Evolutionary conservation across 805 yeast genomes (phyloP).

Genomic region (Kodamaea laetipori): DNA sequence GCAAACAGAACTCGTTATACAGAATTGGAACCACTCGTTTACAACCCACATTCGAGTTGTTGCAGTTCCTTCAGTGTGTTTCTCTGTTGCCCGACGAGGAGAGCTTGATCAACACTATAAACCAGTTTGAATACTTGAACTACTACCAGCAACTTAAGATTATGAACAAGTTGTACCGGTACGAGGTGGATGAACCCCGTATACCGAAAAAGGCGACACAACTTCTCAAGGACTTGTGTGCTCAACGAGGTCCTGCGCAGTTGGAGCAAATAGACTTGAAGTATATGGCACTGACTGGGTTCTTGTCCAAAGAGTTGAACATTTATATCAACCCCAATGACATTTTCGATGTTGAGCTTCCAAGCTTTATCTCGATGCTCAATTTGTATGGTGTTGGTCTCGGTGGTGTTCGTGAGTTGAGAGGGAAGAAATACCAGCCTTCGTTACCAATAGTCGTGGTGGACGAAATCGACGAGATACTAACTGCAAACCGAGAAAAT

Average conservation of each 20-base stretch:
- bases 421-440: slow-evolving; percentile 67
- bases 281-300: slow-evolving; percentile 43
- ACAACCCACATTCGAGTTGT: slow-evolving; percentile 70
- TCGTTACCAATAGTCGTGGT: slow-evolving; percentile 65
- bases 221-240: slow-evolving; percentile 32
- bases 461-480: slow-evolving; percentile 70
- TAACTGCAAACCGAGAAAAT: slow-evolving; percentile 31
- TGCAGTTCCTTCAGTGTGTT: slow-evolving; percentile 90
- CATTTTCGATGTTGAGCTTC: slow-evolving; percentile 62
- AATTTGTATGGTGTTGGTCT: slow-evolving; percentile 76
- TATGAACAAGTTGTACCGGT: slow-evolving; percentile 68
- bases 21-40: slow-evolving; percentile 68
- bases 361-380: slow-evolving; percentile 72
- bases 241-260: slow-evolving; percentile 43
- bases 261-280: slow-evolving; percentile 28
- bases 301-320: slow-evolving; percentile 42
- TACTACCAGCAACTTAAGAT: slow-evolving; percentile 70
- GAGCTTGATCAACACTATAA: slow-evolving; percentile 54
- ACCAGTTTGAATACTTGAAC: slow-evolving; percentile 58
- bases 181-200: slow-evolving; percentile 79
- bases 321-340: slow-evolving; percentile 54
- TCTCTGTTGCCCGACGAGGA: slow-evolving; percentile 70
- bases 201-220: slow-evolving; percentile 46
- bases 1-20: slow-evolving; percentile 58
- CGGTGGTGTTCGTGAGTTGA: slow-evolving; percentile 57